Conservation (phyloP, 2,329 filamentous ascomycete species). For the Aspergillus awamori region DNA sequence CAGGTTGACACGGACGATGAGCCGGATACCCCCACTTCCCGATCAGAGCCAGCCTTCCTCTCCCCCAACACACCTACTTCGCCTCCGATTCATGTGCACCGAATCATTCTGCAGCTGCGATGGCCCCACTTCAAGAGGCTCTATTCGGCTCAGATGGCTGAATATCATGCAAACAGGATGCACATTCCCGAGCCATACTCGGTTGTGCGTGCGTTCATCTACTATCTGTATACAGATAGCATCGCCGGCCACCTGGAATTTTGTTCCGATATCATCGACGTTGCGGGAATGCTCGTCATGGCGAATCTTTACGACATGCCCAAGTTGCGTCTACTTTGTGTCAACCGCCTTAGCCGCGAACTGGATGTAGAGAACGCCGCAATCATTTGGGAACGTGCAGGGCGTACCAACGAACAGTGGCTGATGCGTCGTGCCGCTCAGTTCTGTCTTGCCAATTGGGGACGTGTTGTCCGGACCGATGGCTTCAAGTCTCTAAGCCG, state of each 20-base stretch:
- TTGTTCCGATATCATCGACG: slow-evolving; percentile 71
- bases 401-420: slow-evolving; percentile 89
- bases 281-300: slow-evolving; percentile 94
- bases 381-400: slow-evolving; percentile 93
- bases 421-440: slow-evolving; percentile 82
- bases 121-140: slow-evolving; percentile 96
- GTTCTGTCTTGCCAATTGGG: slow-evolving; percentile 94
- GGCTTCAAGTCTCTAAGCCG: slow-evolving; percentile 83
- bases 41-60: slow-evolving; percentile 37
- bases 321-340: slow-evolving; percentile 84
- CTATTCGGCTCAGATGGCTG: slow-evolving; percentile 92
- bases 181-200: slow-evolving; percentile 96
- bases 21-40: slow-evolving; percentile 29
- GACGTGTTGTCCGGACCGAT: slow-evolving; percentile 83
- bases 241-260: slow-evolving; percentile 66
- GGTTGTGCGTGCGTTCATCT: slow-evolving; percentile 90
- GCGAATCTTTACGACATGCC: slow-evolving; percentile 98
- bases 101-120: slow-evolving; percentile 87
- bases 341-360: slow-evolving; percentile 86
- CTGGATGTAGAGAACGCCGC: slow-evolving; percentile 94
- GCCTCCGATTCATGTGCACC: slow-evolving; percentile 88
- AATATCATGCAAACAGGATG: slow-evolving; percentile 96
- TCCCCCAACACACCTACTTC: slow-evolving; percentile 59
- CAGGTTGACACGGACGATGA: slow-evolving; percentile 57
- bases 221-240: slow-evolving; percentile 95